These are phyloP conservation scores for Suhomyces panamericanus DNA, from an alignment of 1,139 yeast species.

Conservation along the genomic window DNA sequence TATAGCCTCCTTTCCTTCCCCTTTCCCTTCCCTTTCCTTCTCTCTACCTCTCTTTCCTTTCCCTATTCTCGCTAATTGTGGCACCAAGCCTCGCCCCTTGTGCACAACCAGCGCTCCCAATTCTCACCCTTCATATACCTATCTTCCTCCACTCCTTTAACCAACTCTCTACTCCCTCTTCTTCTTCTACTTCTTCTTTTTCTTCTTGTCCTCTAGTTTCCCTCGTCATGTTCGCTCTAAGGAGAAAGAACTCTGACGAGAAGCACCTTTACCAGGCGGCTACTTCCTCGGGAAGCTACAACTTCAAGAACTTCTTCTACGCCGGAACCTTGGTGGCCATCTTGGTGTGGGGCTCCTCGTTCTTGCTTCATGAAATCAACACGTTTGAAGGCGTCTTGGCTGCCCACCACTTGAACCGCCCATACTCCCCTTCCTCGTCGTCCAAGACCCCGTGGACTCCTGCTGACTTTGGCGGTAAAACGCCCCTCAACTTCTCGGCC, in stretches of 20 bases:
- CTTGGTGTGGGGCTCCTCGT: constrained; percentile 42
- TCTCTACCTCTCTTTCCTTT: neutral
- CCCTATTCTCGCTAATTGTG: neutral
- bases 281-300: constrained; percentile 7
- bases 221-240: constrained; percentile 7
- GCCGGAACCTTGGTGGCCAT: constrained; percentile 28
- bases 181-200: neutral
- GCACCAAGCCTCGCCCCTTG: neutral
- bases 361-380: constrained; percentile 31
- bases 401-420: neutral
- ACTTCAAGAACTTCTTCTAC: constrained; percentile 18
- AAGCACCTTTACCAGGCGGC: constrained; percentile 9
- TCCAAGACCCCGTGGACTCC: neutral
- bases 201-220: neutral
- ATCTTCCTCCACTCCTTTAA: neutral
- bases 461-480: constrained; percentile 23
- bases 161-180: neutral
- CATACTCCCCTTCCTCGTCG: neutral
- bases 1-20: neutral
- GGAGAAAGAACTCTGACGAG: constrained; percentile 17
- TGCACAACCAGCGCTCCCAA: neutral
- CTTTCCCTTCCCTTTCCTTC: neutral
- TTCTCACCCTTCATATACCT: neutral
- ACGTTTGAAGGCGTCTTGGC: constrained; percentile 15
- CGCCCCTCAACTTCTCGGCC: constrained; percentile 31